Evolutionary conservation across 2,329 filamentous ascomycete genomes (phyloP).

Genomic region (Epichloe amarillans): DNA sequence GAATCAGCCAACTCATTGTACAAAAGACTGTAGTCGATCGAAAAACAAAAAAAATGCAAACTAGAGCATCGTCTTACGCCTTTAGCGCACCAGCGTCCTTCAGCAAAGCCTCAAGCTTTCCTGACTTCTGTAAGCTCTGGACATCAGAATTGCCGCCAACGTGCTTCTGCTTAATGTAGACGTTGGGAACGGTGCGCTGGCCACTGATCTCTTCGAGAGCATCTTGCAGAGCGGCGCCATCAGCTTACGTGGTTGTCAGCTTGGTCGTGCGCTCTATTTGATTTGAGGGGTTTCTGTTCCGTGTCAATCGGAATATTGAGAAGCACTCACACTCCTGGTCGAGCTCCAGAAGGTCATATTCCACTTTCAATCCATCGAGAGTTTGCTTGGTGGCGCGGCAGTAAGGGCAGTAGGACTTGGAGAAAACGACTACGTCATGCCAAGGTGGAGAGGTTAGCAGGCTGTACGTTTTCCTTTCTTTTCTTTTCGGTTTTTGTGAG

Average conservation of each 20-base stretch:
- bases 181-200: slow-evolving; percentile 88
- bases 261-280: not conserved
- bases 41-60: not conserved
- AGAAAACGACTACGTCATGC: slow-evolving; percentile 62
- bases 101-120: slow-evolving; percentile 28
- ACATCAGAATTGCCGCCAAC: slow-evolving; percentile 95
- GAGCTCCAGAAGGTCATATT: slow-evolving; percentile 67
- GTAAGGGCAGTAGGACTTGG: slow-evolving; percentile 94
- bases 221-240: slow-evolving; percentile 70
- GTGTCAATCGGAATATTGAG: slow-evolving; percentile 18
- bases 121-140: slow-evolving; percentile 38
- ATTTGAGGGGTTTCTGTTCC: not conserved
- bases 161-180: slow-evolving; percentile 82
- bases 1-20: slow-evolving; percentile 2
- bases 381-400: slow-evolving; percentile 68
- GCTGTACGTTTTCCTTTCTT: not conserved
- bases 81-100: slow-evolving; percentile 28
- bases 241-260: slow-evolving; percentile 44
- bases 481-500: not conserved
- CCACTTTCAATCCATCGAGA: slow-evolving; percentile 55
- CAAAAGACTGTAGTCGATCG: not conserved
- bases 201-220: slow-evolving; percentile 67
- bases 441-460: not conserved
- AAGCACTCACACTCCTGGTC: slow-evolving; percentile 50
- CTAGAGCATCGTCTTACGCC: slow-evolving; percentile 20